Conservation (phyloP, 306 rosid genomes). For the Erythrophleum fordii region DNA sequence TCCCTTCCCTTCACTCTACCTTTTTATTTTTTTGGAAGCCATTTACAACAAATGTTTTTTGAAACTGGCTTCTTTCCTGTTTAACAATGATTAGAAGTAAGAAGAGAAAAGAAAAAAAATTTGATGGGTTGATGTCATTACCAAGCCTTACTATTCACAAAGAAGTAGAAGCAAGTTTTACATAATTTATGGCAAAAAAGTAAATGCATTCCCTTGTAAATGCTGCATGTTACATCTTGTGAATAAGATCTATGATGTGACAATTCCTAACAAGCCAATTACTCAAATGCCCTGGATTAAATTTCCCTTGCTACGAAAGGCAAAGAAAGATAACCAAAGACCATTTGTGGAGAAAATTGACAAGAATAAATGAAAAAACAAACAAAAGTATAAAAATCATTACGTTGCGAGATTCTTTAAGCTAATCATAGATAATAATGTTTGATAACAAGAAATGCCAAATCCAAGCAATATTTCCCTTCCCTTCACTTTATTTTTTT, state of each 20-base stretch:
- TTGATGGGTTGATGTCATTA: slow-evolving; percentile 2
- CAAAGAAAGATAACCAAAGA: not conserved
- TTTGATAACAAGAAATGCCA: not conserved
- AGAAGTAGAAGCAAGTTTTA: not conserved
- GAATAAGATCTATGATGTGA: slow-evolving; percentile 33
- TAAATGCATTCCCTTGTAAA: slow-evolving; percentile 28
- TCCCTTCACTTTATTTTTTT: not conserved
- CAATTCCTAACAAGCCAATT: not conserved
- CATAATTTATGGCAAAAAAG: not conserved
- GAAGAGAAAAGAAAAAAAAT: no score
- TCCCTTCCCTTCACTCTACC: not conserved
- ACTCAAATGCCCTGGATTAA: not conserved
- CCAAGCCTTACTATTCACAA: not conserved
- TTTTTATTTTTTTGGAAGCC: no score
- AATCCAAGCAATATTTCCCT: slow-evolving; percentile 5
- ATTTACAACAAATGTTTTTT: no score
- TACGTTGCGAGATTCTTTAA: not conserved
- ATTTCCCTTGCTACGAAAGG: not conserved
- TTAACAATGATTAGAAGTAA: no score
- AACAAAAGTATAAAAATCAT: not conserved
- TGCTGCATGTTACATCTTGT: slow-evolving; percentile 11
- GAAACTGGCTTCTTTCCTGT: no score
- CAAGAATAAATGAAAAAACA: not conserved
- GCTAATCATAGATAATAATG: no score
- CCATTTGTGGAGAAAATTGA: not conserved